phyloP scores from a whole-genome alignment of 495 filamentous ascomycete genomes.

The Trypethelium eluteriae region DNA sequence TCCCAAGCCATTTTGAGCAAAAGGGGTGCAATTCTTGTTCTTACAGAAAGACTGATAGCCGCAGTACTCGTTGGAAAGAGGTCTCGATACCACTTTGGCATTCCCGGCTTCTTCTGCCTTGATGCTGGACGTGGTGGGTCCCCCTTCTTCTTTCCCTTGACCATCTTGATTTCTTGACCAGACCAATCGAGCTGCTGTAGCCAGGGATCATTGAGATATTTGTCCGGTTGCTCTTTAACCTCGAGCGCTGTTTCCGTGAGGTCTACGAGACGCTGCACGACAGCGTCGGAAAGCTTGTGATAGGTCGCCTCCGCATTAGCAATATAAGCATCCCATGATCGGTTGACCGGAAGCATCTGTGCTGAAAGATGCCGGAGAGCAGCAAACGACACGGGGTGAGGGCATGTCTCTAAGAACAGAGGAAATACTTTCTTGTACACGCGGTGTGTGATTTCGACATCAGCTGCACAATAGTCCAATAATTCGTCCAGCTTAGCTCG shows the following conservation, averaged over 20 bases:
- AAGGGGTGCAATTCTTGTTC: slow-evolving; percentile 80
- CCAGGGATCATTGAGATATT: slow-evolving; percentile 77
- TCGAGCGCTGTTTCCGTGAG: slow-evolving; percentile 70
- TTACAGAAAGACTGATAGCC: slow-evolving; percentile 69
- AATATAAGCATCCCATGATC: slow-evolving; percentile 79
- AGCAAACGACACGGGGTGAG: slow-evolving; percentile 95
- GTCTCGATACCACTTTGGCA: slow-evolving; percentile 94
- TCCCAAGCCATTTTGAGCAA: slow-evolving; percentile 84
- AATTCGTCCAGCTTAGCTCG: slow-evolving; percentile 65
- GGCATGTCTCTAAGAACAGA: slow-evolving; percentile 76
- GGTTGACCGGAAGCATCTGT: slow-evolving; percentile 83
- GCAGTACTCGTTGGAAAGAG: slow-evolving; percentile 60
- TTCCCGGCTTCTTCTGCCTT: slow-evolving; percentile 85
- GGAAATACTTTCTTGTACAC: slow-evolving; percentile 91
- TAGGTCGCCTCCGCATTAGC: slow-evolving; percentile 78
- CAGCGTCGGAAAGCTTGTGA: slow-evolving; percentile 61
- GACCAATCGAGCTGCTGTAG: slow-evolving; percentile 91
- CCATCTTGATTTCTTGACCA: slow-evolving; percentile 82
- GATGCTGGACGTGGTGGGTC: slow-evolving; percentile 70
- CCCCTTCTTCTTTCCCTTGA: slow-evolving; percentile 77
- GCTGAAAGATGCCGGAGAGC: slow-evolving; percentile 86
- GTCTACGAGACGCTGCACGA: slow-evolving; percentile 61
- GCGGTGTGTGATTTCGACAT: slow-evolving; percentile 84
- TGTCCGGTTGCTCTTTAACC: slow-evolving; percentile 57
- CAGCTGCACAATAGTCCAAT: slow-evolving; percentile 90